A percentile compares a stretch with the other conserved stretches of the same genome.
phyloP scores from a whole-genome alignment of 345 rosid genomes.

The Jatropha curcas region DNA sequence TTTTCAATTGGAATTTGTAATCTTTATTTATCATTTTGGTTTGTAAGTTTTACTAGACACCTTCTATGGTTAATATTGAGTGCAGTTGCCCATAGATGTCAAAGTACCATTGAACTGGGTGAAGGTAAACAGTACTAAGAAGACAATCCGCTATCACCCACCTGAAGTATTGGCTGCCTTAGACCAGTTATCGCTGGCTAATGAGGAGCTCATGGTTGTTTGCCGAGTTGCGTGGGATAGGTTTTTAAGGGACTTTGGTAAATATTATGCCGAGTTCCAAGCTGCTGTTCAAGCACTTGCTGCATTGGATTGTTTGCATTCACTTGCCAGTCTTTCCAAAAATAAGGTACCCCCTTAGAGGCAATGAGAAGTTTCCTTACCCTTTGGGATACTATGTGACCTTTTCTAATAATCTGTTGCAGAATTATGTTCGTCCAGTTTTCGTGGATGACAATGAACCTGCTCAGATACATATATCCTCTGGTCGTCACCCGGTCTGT shows the following conservation, averaged over 20 bases:
- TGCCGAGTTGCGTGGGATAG: slow-evolving; percentile 81
- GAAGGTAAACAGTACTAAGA: slow-evolving; percentile 85
- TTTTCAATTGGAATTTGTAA: background rate
- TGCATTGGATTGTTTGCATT: slow-evolving; percentile 83
- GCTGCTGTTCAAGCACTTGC: slow-evolving; percentile 86
- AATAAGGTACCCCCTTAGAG: slow-evolving; percentile 53
- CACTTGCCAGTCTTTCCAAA: slow-evolving; percentile 80
- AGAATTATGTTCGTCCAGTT: slow-evolving; percentile 73
- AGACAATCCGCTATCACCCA: slow-evolving; percentile 85
- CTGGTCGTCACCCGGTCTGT: slow-evolving; percentile 93
- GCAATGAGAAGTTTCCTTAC: background rate
- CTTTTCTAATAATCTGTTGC: slow-evolving; percentile 28
- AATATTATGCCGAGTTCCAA: slow-evolving; percentile 67
- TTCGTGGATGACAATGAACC: slow-evolving; percentile 68
- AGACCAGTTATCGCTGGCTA: slow-evolving; percentile 72
- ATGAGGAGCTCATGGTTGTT: slow-evolving; percentile 65
- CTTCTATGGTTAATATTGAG: slow-evolving; percentile 19
- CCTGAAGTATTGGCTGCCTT: slow-evolving; percentile 74
- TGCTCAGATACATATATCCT: slow-evolving; percentile 63
- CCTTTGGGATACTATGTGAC: slow-evolving; percentile 16
- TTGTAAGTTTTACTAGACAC: background rate
- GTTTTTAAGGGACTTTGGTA: slow-evolving; percentile 62
- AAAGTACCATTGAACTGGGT: slow-evolving; percentile 79
- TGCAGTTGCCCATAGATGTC: slow-evolving; percentile 72
- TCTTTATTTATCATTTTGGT: background rate